Evolutionary conservation across 805 yeast species (phyloP).

Genomic region (Metschnikowia gruessii): DNA sequence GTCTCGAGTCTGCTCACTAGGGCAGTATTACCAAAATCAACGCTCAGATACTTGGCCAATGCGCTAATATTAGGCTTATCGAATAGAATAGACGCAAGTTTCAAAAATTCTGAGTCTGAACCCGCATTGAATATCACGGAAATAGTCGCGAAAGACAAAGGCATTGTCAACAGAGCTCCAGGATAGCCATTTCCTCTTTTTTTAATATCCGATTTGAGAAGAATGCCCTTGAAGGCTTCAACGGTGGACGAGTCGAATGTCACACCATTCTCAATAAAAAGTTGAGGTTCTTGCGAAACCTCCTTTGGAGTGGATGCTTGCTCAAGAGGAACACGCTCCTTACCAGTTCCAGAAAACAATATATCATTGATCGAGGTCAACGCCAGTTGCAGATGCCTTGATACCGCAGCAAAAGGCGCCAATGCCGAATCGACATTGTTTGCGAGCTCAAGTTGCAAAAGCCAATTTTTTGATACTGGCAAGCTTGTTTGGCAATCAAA

Average conservation of each 20-base stretch:
- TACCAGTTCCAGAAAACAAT: constrained; percentile 47
- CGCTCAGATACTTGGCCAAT: constrained; percentile 7
- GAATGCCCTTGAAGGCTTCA: not conserved
- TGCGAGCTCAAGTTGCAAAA: constrained; percentile 55
- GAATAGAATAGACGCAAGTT: constrained; percentile 62
- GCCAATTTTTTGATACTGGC: constrained; percentile 60
- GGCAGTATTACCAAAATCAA: constrained; percentile 14
- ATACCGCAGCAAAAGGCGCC: constrained; percentile 23
- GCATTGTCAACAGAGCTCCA: constrained; percentile 10
- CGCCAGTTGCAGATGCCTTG: constrained; percentile 18
- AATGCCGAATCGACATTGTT: constrained; percentile 44
- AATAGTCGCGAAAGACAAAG: constrained; percentile 23
- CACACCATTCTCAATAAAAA: not conserved
- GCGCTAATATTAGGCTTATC: constrained; percentile 19
- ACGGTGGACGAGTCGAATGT: constrained; percentile 10
- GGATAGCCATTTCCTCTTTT: constrained; percentile 31
- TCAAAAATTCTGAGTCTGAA: constrained; percentile 42
- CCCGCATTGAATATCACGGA: constrained; percentile 9
- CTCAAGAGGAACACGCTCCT: constrained; percentile 16
- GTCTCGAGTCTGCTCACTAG: constrained; percentile 19
- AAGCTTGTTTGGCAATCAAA: constrained; percentile 44
- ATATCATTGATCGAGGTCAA: constrained; percentile 44
- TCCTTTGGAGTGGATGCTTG: constrained; percentile 26
- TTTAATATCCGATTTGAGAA: constrained; percentile 21
- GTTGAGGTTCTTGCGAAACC: constrained; percentile 11